Conservation (phyloP, 805 yeast species). For the Blastobotrys attinorum region DNA sequence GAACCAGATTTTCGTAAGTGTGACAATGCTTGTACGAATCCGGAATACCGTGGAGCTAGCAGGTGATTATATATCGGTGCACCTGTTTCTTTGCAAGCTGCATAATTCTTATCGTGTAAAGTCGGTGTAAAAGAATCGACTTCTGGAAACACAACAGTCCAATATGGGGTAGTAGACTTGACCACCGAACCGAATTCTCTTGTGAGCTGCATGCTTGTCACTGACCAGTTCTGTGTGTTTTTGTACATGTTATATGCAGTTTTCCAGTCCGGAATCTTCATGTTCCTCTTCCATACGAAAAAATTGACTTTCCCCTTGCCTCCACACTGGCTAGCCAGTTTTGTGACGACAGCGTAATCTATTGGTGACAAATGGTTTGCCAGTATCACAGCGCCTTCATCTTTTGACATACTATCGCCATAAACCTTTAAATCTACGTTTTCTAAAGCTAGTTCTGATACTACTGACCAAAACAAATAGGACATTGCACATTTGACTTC, state of each 20-base stretch:
- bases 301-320: conserved; percentile 35
- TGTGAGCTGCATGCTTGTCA: conserved; percentile 30
- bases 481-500: neutral
- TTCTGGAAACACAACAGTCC: conserved; percentile 80
- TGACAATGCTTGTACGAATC: conserved; percentile 22
- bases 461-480: neutral
- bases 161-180: conserved; percentile 3
- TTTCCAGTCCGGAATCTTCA: conserved; percentile 51
- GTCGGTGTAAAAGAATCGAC: conserved; percentile 44
- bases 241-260: conserved; percentile 40
- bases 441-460: neutral
- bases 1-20: conserved; percentile 21
- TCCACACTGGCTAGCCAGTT: conserved; percentile 20
- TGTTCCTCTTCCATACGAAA: conserved; percentile 61
- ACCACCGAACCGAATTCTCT: conserved; percentile 2
- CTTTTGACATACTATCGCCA: conserved; percentile 14
- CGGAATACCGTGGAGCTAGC: conserved; percentile 65
- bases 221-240: conserved; percentile 64
- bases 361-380: conserved; percentile 62
- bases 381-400: conserved; percentile 31
- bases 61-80: conserved; percentile 54
- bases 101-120: conserved; percentile 40
- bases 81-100: conserved; percentile 47
- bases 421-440: neutral
- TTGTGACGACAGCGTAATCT: conserved; percentile 52